A percentile compares a stretch with the other conserved stretches of the same genome.
Conservation (phyloP, 352 stramenopile species). For the Peronospora belbahrii region DNA sequence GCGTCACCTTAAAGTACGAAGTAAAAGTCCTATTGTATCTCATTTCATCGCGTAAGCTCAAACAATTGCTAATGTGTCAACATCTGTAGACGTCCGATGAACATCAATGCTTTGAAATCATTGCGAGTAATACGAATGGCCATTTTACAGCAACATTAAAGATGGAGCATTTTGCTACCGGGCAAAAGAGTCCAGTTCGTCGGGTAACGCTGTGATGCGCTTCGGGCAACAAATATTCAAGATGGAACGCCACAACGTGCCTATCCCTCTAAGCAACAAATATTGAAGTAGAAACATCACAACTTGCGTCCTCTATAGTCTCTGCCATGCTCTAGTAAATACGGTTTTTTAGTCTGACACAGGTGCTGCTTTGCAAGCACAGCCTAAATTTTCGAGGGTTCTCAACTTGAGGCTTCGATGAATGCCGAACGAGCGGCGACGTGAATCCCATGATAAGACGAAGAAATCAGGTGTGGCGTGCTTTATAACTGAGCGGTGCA, state of each 20-base stretch:
- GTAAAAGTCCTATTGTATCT: no score
- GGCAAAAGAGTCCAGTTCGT: slow-evolving; percentile 17
- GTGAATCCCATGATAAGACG: slow-evolving; percentile 21
- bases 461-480: slow-evolving; percentile 30
- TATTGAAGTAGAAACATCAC: slow-evolving; percentile 8
- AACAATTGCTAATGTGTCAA: no score
- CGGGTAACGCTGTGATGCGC: slow-evolving; percentile 6
- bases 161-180: neutral
- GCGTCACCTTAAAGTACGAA: no score
- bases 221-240: slow-evolving; percentile 14
- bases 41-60: no score
- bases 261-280: slow-evolving; percentile 11
- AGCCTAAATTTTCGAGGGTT: no score
- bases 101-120: no score
- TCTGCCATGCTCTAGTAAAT: neutral
- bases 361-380: no score
- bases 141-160: neutral
- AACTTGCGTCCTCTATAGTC: no score
- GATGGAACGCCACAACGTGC: slow-evolving; percentile 5
- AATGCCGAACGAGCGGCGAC: neutral
- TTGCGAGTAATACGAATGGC: no score
- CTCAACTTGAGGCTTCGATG: no score
- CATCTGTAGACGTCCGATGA: no score
- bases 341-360: no score
- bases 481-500: slow-evolving; percentile 18